Conservation (phyloP, 352 stramenopile genomes). For the Globisporangium apiculatum region DNA sequence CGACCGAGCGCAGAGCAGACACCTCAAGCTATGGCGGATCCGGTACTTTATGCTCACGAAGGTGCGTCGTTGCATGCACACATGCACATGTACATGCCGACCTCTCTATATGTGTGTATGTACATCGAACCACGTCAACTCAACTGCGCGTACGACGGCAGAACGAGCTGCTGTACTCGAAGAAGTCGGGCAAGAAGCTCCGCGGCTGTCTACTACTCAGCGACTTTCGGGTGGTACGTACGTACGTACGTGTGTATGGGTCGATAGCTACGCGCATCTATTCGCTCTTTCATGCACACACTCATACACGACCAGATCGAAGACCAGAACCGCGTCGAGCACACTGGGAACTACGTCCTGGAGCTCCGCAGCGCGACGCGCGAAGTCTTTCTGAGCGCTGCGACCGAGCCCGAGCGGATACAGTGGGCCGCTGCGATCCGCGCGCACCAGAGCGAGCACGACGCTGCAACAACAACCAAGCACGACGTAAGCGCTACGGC, state of each 20-base stretch:
- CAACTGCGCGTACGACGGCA: constrained; percentile 8
- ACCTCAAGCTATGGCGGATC: constrained; percentile 83
- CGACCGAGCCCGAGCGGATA: constrained; percentile 68
- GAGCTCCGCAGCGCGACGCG: constrained; percentile 45
- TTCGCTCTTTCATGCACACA: neutral
- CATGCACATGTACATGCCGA: neutral
- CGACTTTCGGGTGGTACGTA: constrained; percentile 58
- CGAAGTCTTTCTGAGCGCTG: constrained; percentile 58
- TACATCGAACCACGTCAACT: too few relatives aligned
- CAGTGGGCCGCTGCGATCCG: constrained; percentile 58
- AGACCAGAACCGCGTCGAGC: constrained; percentile 73
- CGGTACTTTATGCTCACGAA: constrained; percentile 79
- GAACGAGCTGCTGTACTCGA: constrained; percentile 72
- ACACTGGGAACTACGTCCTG: constrained; percentile 74
- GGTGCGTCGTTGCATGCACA: constrained; percentile 18
- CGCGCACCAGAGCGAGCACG: constrained; percentile 22
- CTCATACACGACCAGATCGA: constrained; percentile 38
- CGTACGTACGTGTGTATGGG: neutral
- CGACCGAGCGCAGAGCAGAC: constrained; percentile 47
- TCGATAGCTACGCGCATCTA: neutral
- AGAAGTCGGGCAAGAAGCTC: constrained; percentile 76
- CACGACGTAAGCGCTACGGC: neutral
- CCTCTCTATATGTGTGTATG: neutral
- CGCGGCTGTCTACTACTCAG: constrained; percentile 36
- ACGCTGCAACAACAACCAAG: constrained; percentile 3